phyloP scores from a whole-genome alignment of 169 alveolate genomes.

The Cyclospora cayetanensis region DNA sequence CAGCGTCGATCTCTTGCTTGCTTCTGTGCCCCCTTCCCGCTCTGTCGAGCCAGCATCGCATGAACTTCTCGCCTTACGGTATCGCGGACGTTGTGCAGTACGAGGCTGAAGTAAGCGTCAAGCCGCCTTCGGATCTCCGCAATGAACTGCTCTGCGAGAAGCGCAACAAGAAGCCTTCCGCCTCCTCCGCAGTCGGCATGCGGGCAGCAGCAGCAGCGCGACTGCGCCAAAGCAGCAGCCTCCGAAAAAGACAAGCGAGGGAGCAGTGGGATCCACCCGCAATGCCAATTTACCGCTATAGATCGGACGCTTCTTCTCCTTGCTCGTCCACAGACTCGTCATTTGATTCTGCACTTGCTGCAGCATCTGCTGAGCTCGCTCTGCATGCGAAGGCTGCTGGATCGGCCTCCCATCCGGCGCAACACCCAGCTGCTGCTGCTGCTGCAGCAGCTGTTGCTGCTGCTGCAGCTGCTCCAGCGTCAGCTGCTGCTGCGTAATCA shows the following conservation, averaged over 20 bases:
- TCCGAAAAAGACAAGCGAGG: neutral
- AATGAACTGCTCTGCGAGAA: constrained; percentile 81
- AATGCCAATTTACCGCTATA: constrained; percentile 46
- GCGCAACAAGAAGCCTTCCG: neutral
- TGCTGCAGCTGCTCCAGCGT: constrained; percentile 66
- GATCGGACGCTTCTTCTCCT: constrained; percentile 31
- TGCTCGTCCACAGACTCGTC: neutral
- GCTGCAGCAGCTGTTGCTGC: constrained; percentile 65
- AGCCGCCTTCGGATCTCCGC: constrained; percentile 94
- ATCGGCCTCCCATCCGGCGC: constrained; percentile 65
- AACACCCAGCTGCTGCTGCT: constrained; percentile 49
- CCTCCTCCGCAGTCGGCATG: neutral
- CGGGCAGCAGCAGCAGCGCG: neutral
- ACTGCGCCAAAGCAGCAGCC: neutral
- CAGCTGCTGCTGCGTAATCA: constrained; percentile 66
- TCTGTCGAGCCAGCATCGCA: neutral
- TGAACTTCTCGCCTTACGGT: constrained; percentile 74
- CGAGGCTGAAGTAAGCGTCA: constrained; percentile 95
- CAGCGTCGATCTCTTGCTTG: no score
- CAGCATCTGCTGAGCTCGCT: constrained; percentile 71
- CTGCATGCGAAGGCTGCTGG: constrained; percentile 65
- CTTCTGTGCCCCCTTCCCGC: neutral
- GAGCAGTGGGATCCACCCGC: neutral
- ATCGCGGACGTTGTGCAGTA: constrained; percentile 96
- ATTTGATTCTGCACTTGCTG: constrained; percentile 52